Evolutionary conservation across 2,329 filamentous ascomycete genomes (phyloP).

Genomic region (Ustulina deusta): DNA sequence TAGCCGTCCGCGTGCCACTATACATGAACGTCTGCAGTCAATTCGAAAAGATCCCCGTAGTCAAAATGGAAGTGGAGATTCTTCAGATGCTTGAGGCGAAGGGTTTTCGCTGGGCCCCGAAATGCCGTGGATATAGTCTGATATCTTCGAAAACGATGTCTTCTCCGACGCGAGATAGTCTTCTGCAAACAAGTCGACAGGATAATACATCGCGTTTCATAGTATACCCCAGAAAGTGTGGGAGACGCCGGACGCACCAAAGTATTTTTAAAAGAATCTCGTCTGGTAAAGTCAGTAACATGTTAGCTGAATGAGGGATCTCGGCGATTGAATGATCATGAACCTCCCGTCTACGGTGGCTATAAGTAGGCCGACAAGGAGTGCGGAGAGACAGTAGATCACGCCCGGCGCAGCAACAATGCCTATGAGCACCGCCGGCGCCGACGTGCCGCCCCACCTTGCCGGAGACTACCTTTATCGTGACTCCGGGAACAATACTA

Average conservation of each 20-base stretch:
- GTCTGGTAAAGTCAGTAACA: not conserved
- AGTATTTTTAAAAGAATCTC: not conserved
- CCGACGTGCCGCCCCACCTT: too few species aligned
- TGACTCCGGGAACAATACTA: not conserved
- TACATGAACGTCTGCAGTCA: constrained; percentile 2
- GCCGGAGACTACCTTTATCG: too few species aligned
- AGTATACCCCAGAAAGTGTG: not conserved
- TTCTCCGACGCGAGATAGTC: not conserved
- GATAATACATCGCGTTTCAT: not conserved
- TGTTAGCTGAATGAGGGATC: not conserved
- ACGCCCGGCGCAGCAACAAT: too few species aligned
- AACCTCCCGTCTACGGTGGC: too few species aligned
- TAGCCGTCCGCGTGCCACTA: constrained; percentile 13
- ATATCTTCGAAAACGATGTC: not conserved
- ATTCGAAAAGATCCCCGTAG: constrained; percentile 6
- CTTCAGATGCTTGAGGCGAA: constrained; percentile 20
- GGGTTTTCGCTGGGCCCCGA: constrained; percentile 17
- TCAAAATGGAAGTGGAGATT: constrained; percentile 17
- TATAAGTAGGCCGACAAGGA: too few species aligned
- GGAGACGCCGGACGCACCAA: not conserved
- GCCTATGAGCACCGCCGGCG: too few species aligned
- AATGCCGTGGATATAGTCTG: constrained; percentile 18
- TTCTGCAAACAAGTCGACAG: not conserved
- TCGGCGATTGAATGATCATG: too few species aligned
- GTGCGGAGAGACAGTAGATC: not conserved